A percentile compares a stretch with the other conserved stretches of the same genome.
Evolutionary conservation across 352 stramenopile species (phyloP).

Genomic region (Globisporangium spinosum): DNA sequence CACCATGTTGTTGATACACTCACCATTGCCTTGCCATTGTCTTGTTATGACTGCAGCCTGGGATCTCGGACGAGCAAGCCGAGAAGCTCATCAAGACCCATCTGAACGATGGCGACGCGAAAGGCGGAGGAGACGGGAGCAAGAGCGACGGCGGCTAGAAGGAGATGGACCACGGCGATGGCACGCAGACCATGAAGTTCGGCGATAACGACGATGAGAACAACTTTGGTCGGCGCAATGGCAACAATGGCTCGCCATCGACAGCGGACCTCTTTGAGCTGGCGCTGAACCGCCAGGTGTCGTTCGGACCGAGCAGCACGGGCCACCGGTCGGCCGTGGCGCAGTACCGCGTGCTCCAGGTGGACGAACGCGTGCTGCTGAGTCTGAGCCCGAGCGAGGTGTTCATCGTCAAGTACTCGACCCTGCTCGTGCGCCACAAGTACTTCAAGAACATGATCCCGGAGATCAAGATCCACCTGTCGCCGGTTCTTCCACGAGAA

Average conservation of each 20-base stretch:
- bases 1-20: not conserved
- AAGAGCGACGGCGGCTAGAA: conserved; percentile 42
- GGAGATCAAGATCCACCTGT: conserved; percentile 91
- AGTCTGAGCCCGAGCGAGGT: conserved; percentile 78
- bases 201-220: conserved; percentile 51
- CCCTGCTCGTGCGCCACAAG: conserved; percentile 41
- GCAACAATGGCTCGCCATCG: conserved; percentile 6
- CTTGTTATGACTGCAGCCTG: conserved; percentile 26
- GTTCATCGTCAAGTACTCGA: conserved; percentile 84
- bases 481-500: conserved; percentile 93
- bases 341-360: conserved; percentile 70
- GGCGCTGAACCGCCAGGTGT: conserved; percentile 84
- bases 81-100: conserved; percentile 75
- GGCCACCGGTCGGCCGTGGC: conserved; percentile 47
- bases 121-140: conserved; percentile 17
- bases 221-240: conserved; percentile 28
- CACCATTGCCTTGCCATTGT: conserved; percentile 8
- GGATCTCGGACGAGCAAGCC: conserved; percentile 81
- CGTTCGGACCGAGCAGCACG: conserved; percentile 31
- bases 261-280: conserved; percentile 69
- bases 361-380: conserved; percentile 73
- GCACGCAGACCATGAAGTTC: conserved; percentile 81
- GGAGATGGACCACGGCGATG: conserved; percentile 55
- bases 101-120: conserved; percentile 31
- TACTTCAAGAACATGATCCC: conserved; percentile 94